Percentiles rank a stretch among this genome's conserved stretches.
phyloP scores from a whole-genome alignment of 2,329 filamentous ascomycete genomes.

The Colletotrichum liaoningense region DNA sequence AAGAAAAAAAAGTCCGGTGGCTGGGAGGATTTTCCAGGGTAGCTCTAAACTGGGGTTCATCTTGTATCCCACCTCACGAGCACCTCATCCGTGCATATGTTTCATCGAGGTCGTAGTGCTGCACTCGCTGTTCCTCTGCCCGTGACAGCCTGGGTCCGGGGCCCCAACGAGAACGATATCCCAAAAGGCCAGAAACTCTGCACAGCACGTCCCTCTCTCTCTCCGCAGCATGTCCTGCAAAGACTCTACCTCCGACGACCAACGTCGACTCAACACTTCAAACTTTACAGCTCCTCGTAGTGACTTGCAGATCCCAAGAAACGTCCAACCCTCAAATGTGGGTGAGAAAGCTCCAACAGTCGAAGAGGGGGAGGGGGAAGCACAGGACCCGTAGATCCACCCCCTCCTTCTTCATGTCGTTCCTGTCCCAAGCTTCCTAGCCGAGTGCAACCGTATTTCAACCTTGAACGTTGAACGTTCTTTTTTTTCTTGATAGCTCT shows the following conservation, averaged over 20 bases:
- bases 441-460: slow-evolving; percentile 13
- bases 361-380: not conserved
- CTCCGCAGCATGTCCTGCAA: not conserved
- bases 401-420: slow-evolving; percentile 26
- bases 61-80: not conserved
- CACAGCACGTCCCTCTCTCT: not conserved
- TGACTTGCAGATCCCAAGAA: not conserved
- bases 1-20: not conserved
- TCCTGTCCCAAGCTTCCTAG: slow-evolving; percentile 17
- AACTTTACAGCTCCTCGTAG: no score
- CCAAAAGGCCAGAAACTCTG: not conserved
- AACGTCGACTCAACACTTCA: no score
- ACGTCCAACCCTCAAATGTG: not conserved
- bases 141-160: slow-evolving; percentile 18
- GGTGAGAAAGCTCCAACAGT: not conserved
- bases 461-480: not conserved
- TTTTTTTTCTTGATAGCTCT: not conserved
- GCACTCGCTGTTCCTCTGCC: slow-evolving; percentile 3
- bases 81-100: slow-evolving; percentile 25
- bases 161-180: not conserved
- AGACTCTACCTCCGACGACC: not conserved
- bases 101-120: slow-evolving; percentile 22
- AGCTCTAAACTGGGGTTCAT: not conserved
- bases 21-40: not conserved
- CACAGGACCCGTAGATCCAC: slow-evolving; percentile 27